Conservation (phyloP, 257 asterid genomes). For the Marsdenia floribunda region DNA sequence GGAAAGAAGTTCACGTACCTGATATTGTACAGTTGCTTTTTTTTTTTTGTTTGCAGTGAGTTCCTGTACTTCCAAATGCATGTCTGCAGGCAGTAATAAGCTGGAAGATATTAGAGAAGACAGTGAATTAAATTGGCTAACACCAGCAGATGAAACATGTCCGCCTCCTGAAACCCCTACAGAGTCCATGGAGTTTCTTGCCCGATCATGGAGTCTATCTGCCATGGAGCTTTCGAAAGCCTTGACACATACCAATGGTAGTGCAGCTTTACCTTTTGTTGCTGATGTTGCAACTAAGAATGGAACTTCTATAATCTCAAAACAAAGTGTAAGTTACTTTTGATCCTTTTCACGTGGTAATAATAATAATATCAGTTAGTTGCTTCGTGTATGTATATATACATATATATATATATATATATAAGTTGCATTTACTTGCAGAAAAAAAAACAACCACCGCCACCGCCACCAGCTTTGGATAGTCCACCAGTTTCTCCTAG, state of each 20-base stretch:
- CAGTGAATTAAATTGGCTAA: conserved; percentile 35
- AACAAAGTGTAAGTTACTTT: conserved; percentile 24
- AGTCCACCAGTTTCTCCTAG: conserved; percentile 65
- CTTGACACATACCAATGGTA: conserved; percentile 34
- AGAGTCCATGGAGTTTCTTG: conserved; percentile 88
- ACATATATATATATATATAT: too few relatives aligned
- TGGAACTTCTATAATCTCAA: conserved; percentile 19
- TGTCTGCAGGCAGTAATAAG: conserved; percentile 19
- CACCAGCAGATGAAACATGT: conserved; percentile 27
- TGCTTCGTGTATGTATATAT: not conserved
- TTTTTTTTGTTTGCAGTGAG: conserved; percentile 24
- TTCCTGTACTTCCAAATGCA: conserved; percentile 27
- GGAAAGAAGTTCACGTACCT: not conserved
- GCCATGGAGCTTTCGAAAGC: conserved; percentile 76
- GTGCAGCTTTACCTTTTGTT: conserved; percentile 16
- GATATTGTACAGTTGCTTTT: not conserved
- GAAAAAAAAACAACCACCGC: conserved; percentile 36
- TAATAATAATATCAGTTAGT: not conserved
- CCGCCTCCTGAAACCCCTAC: conserved; percentile 86
- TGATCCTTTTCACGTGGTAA: not conserved
- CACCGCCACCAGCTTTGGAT: conserved; percentile 36
- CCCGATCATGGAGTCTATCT: conserved; percentile 79
- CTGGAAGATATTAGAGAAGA: conserved; percentile 74
- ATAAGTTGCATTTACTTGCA: conserved; percentile 13
- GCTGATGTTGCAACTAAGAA: conserved; percentile 19